Evolutionary conservation across 345 rosid species (phyloP), one percentile per base, ranked within the genome.

Genomic region (Brassica nigra): DNA sequence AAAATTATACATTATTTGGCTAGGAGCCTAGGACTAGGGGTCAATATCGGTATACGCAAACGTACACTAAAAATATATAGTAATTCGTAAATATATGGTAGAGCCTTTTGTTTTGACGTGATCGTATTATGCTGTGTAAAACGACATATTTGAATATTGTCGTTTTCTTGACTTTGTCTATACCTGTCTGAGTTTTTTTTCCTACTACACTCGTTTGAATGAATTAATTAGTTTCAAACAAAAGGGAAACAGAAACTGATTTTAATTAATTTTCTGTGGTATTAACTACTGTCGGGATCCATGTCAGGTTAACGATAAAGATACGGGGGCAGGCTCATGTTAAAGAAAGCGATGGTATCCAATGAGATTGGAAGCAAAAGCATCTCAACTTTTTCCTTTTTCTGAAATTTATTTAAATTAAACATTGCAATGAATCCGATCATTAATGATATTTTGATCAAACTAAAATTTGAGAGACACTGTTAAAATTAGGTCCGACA

Each of bases 261-360:
- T 63, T 49, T 15, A 8, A 12, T 44, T 18, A 37, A 36, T 31
- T 30, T 42, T 66, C 36, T 18, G 8, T 62, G 49, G 15, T 73
- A 57, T 74, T 44, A 55, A 15, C 59, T 79, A 49, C 33, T 66
- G 82, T 79, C 82, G 68, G 70, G 69, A 79, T 59, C 74, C 74
- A 47, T 49, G 74, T 42, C 73, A 73, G 74, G 69, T 39, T 80
- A 69, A 68, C 61, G 47, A 68, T 52, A 68, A 69, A 68, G 75
- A 74, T 61, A 61, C 59, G 74, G 62, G 76, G 63, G 31, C 72
- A 71, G 72, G 37, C 61, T 71, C 57, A 34, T 63, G 71, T 69
- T 16, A 74, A 61, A 23, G 82, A 67, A 44, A 66, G 62, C 75
- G 74, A 79, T 68, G 82, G 75, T 73, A 74, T 74, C 82, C 82